Evolutionary conservation across 1,139 yeast genomes (phyloP), one percentile per base, ranked within the genome.

Genomic region (Pichia sp.): DNA sequence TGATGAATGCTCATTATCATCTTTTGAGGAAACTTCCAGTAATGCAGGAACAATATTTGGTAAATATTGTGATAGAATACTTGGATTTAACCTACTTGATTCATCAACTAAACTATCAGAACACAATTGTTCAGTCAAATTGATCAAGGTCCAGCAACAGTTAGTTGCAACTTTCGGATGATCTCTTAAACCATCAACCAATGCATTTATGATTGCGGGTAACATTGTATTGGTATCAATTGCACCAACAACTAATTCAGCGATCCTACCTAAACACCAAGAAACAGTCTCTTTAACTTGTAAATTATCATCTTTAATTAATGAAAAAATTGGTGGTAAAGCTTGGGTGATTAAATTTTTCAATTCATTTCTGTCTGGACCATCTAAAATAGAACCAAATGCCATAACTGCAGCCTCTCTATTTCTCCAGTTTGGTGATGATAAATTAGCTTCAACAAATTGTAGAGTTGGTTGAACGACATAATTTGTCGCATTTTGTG

Each of bases 321-420:
- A 74, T 23, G 64, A 62, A 46, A 90, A 70, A 49, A 92, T 82
- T 24, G 97, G 87, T 30, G 76, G 78, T 50, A 92, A 71, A 2
- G 97, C 97, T 67, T 86, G 90, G 32, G 76, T 78, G 49, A 92
- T 83, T 45, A 89, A 73, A 11, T 65, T 66, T 45, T 76, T 77
- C 56, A 87, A 72, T 59, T 83, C 82, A 4, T 75, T 80, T 45
- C 78, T 77, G 53, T 87, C 94, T 26, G 97, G 97, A 22, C 98
- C 98, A 56, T 90, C 97, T 56, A 92, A 73, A 50, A 92, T 87
- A 8, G 97, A 89, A 33, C 98, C 98, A 64, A 92, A 92, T 0
- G 98, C 97, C 98, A 92, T 92, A 7, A 92, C 97, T 1, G 97
- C 95, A 25, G 98, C 97, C 68, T 92, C 98, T 58, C 96, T 82